Evolutionary conservation across 345 rosid species (phyloP), one percentile per base, ranked within the genome.

Genomic region (Populus nigra): DNA sequence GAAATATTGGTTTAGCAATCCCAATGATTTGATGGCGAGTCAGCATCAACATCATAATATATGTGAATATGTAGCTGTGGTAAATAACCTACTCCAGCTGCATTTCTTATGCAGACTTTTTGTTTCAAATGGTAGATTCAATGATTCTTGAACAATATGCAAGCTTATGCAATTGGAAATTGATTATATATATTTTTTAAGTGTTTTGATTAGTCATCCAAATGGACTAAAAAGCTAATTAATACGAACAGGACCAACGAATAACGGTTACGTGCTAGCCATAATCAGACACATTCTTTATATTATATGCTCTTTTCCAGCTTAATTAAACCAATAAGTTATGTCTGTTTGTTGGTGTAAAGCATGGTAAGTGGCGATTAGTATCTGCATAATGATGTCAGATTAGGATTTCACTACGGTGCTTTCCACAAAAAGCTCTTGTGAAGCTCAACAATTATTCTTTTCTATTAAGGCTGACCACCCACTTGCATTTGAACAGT

Each of bases 311-410:
- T 65, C 22, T 13, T 75, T 22, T 33, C 29, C 35, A 45, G 25
- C 65, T 10, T 59, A 3, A 59, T n/a, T 23, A 23, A 59, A 59
- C 15, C 65, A 59, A 10, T 23, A 59, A 35, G 15, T 55, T 9
- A 2, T 13, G 27, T 35, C 20, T 29, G n/a, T 55, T 11, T 57
- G 65, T 6, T 23, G 66, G 59, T 31, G 38, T 20, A 59, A 61
- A 65, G 71, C 76, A 50, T 72, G 72, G 27, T 71, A 78, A 33
- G 81, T 72, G 81, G 81, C 72, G 65, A 78, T 49, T 25, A 66
- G 81, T 39, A 53, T 50, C 13, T 43, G 81, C 65, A 36, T 65
- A 22, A 35, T 59, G 76, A 59, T 73, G 53, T 16, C 41, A 8
- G 74, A 7, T 35, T 7, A 20, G 35, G 74, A 43, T 12, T 59